Evolutionary conservation across 1,284 basidiomycete species (phyloP).

Genomic region (Leccinum griseonigrum): DNA sequence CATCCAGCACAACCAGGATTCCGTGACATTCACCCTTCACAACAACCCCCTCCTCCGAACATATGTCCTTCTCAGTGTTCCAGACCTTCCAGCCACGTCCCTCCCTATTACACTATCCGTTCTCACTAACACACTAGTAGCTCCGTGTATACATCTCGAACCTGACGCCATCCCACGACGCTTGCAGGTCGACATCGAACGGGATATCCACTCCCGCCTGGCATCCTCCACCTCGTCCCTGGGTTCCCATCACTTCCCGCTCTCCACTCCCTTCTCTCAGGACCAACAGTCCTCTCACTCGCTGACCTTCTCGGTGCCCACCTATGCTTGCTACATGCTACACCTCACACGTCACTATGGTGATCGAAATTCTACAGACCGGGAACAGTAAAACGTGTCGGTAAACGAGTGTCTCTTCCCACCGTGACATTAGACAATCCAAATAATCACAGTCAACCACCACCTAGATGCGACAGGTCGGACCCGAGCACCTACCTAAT

Average conservation of each 20-base stretch:
- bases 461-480: too few species aligned
- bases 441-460: too few species aligned
- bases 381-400: too few species aligned
- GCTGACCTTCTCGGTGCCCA: too few species aligned
- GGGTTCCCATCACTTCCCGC: conserved; percentile 74
- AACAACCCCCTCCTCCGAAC: conserved; percentile 2
- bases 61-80: conserved; percentile 3
- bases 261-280: too few species aligned
- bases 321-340: too few species aligned
- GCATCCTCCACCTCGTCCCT: conserved; percentile 71
- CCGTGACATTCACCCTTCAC: not conserved
- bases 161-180: conserved; percentile 16
- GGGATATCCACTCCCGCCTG: conserved; percentile 42
- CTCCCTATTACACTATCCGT: not conserved
- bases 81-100: not conserved
- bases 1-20: conserved; percentile 20
- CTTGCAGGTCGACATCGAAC: conserved; percentile 31
- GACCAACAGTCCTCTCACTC: too few species aligned
- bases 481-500: too few species aligned
- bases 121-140: conserved; percentile 13
- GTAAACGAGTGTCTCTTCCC: too few species aligned
- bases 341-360: too few species aligned
- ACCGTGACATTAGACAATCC: too few species aligned
- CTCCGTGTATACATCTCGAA: conserved; percentile 25
- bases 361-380: too few species aligned